phyloP scores from a whole-genome alignment of 768 basidiomycete species.

The Boletus reticulatus region DNA sequence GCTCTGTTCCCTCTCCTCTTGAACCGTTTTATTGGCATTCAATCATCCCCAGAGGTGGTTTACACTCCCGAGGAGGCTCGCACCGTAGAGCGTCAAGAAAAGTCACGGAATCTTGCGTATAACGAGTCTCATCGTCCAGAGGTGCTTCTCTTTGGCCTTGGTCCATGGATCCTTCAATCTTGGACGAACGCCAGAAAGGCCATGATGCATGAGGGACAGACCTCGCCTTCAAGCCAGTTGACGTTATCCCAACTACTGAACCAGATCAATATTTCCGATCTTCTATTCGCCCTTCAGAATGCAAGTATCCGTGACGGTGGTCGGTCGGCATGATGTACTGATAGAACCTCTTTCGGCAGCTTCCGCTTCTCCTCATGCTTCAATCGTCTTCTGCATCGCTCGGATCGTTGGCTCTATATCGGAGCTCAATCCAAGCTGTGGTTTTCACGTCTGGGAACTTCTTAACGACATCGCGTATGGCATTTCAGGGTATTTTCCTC shows the following conservation, averaged over 20 bases:
- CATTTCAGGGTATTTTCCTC: conserved; percentile 83
- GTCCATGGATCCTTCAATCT: conserved; percentile 78
- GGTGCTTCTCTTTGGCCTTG: conserved; percentile 77
- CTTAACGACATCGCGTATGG: conserved; percentile 62
- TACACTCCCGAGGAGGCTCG: conserved; percentile 58
- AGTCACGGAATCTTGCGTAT: conserved; percentile 71
- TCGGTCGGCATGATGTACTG: conserved; percentile 10
- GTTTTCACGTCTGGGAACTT: conserved; percentile 64
- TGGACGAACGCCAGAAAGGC: conserved; percentile 69
- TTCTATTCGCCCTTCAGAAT: conserved; percentile 66
- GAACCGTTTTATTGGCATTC: conserved; percentile 45
- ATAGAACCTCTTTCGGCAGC: conserved; percentile 38
- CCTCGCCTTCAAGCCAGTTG: conserved; percentile 34
- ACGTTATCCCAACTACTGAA: conserved; percentile 47
- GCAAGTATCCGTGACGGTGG: conserved; percentile 40
- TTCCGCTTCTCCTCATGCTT: conserved; percentile 70
- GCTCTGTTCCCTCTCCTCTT: conserved; percentile 58
- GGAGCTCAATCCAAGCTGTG: conserved; percentile 71
- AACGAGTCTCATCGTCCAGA: conserved; percentile 79
- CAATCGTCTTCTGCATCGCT: conserved; percentile 73
- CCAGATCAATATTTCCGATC: conserved; percentile 61
- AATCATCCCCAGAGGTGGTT: conserved; percentile 40
- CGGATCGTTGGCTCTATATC: conserved; percentile 80
- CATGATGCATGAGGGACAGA: conserved; percentile 55
- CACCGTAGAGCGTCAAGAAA: conserved; percentile 69